Evolutionary conservation across 2,329 filamentous ascomycete genomes (phyloP).

Genomic region (Claviceps maximensis): DNA sequence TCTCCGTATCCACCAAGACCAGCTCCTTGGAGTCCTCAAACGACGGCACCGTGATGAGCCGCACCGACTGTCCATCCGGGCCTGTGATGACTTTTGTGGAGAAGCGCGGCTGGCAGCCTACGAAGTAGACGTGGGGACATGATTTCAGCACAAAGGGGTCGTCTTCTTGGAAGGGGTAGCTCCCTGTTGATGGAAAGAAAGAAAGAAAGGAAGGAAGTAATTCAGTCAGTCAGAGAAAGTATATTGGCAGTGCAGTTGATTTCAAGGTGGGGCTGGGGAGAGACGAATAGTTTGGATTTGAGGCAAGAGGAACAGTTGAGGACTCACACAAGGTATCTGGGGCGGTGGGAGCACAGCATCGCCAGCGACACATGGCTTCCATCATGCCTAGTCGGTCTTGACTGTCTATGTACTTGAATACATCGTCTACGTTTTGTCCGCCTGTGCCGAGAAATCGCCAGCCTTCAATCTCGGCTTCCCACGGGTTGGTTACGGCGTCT

Average conservation of each 20-base stretch:
- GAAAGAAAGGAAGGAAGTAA: background rate
- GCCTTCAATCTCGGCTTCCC: conserved; percentile 80
- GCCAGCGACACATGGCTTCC: conserved; percentile 89
- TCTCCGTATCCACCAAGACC: conserved; percentile 75
- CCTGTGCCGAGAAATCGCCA: conserved; percentile 78
- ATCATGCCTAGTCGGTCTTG: conserved; percentile 75
- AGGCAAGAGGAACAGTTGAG: background rate
- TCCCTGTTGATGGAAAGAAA: conserved; percentile 41
- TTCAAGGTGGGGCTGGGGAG: too few relatives aligned
- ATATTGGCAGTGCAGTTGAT: background rate
- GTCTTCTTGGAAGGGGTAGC: conserved; percentile 88
- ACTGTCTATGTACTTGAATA: conserved; percentile 78
- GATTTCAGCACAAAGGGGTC: conserved; percentile 79
- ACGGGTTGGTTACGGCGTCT: conserved; percentile 83
- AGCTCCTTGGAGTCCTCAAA: conserved; percentile 70
- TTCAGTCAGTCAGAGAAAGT: background rate
- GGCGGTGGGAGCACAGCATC: conserved; percentile 81
- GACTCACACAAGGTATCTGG: conserved; percentile 83
- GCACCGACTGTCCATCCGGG: conserved; percentile 53
- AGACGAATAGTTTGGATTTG: too few relatives aligned
- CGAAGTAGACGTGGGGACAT: conserved; percentile 85
- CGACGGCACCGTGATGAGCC: conserved; percentile 70
- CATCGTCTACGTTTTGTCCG: conserved; percentile 87
- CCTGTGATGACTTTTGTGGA: conserved; percentile 58
- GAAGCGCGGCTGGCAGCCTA: conserved; percentile 72